These are phyloP conservation scores for Botrytis aclada DNA, from an alignment of 2,329 filamentous ascomycete species.

Conservation along the genomic window DNA sequence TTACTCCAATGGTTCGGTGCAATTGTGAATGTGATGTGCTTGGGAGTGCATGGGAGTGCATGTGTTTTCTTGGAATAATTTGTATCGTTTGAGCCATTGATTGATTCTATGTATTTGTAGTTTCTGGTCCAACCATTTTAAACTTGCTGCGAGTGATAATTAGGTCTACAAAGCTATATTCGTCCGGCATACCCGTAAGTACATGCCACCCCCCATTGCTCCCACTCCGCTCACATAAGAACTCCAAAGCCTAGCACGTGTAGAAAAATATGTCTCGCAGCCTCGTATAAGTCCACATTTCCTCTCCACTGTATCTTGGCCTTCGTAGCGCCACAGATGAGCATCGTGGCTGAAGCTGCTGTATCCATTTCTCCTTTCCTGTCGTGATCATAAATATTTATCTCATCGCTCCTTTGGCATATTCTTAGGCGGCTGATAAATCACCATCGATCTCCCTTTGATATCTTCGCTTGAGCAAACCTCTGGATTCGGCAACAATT, in stretches of 20 bases:
- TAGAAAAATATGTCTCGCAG: background rate
- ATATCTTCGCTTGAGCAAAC: conserved; percentile 45
- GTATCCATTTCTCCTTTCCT: background rate
- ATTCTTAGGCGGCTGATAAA: conserved; percentile 22
- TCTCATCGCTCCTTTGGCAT: background rate
- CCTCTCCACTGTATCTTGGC: background rate
- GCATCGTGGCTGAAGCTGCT: background rate
- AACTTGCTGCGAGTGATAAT: background rate
- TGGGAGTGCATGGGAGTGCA: background rate
- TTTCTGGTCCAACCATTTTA: background rate
- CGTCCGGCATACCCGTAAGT: background rate
- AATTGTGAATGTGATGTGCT: background rate
- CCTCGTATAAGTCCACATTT: conserved; percentile 5
- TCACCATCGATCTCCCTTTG: conserved; percentile 25
- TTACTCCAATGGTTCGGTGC: background rate
- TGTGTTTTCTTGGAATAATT: background rate
- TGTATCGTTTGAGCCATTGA: background rate
- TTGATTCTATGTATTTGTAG: background rate
- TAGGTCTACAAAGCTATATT: background rate
- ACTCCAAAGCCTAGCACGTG: background rate
- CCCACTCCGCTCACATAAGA: background rate
- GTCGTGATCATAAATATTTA: background rate
- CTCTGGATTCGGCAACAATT: conserved; percentile 46
- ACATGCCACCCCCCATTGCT: background rate
- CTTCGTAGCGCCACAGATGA: background rate